Conservation (phyloP, 257 asterid species). For the Plantago major region DNA sequence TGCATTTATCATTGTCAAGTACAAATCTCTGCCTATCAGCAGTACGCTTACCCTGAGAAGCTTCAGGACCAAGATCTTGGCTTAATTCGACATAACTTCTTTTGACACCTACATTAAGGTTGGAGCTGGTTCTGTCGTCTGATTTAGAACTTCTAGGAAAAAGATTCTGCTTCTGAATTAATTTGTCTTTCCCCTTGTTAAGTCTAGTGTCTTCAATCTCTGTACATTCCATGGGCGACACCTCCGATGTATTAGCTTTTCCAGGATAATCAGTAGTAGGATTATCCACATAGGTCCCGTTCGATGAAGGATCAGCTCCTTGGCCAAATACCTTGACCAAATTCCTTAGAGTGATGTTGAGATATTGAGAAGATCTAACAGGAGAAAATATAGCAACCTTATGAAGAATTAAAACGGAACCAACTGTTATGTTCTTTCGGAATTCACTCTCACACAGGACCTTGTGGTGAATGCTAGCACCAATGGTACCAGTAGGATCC, state of each 20-base stretch:
- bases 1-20: conserved; percentile 15
- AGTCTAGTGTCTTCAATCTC: conserved; percentile 25
- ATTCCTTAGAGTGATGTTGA: conserved; percentile 68
- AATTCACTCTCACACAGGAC: conserved; percentile 53
- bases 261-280: conserved; percentile 12
- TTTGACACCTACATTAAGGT: conserved; percentile 14
- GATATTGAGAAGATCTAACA: conserved; percentile 55
- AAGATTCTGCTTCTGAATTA: conserved; percentile 32
- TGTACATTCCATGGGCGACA: conserved; percentile 20
- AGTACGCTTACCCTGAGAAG: conserved; percentile 19
- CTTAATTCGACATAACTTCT: conserved; percentile 18
- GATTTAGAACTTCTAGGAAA: conserved; percentile 20
- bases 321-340: conserved; percentile 38
- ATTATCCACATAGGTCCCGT: neutral
- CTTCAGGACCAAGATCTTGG: conserved; percentile 23
- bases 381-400: conserved; percentile 86
- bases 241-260: conserved; percentile 27
- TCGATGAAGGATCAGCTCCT: neutral
- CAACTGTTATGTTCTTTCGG: conserved; percentile 53
- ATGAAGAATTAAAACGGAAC: conserved; percentile 66
- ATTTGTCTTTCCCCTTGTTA: conserved; percentile 17
- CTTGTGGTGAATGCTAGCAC: conserved; percentile 78
- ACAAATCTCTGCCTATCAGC: conserved; percentile 13
- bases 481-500: conserved; percentile 90
- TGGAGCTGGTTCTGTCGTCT: conserved; percentile 25